These are phyloP conservation scores for Suillus paluster DNA, from an alignment of 768 basidiomycete genomes.

Conservation along the genomic window DNA sequence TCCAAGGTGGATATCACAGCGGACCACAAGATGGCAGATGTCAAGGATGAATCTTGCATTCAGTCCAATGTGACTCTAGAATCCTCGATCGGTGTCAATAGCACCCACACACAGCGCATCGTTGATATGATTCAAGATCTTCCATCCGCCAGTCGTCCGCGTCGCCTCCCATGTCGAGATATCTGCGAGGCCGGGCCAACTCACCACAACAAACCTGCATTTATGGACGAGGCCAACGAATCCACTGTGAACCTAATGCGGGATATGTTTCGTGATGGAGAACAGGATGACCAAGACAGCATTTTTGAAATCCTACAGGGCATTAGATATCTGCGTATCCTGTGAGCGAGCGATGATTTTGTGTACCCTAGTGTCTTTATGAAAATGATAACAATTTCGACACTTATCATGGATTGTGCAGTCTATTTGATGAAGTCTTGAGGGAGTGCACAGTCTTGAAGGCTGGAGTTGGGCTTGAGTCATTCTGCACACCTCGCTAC, in stretches of 20 bases:
- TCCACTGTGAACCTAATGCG: not conserved
- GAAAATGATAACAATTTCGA: not conserved
- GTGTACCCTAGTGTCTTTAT: not conserved
- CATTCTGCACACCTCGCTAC: too few relatives aligned
- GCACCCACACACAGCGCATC: not conserved
- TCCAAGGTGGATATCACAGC: too few relatives aligned
- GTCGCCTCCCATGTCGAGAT: not conserved
- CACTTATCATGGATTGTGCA: too few relatives aligned
- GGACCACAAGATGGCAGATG: not conserved
- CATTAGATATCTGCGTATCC: not conserved
- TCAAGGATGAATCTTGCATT: too few relatives aligned
- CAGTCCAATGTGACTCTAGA: too few relatives aligned
- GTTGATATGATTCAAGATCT: not conserved
- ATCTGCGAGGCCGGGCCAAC: not conserved
- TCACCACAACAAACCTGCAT: not conserved
- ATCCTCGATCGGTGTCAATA: not conserved
- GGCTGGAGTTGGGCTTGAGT: too few relatives aligned
- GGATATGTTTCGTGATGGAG: slow-evolving; percentile 1
- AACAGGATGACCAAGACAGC: not conserved
- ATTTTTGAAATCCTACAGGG: not conserved
- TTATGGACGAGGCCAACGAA: too few relatives aligned
- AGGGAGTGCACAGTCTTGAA: too few relatives aligned
- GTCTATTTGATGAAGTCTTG: too few relatives aligned
- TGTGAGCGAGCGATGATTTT: not conserved
- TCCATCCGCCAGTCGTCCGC: not conserved